phyloP scores from a whole-genome alignment of 495 filamentous ascomycete species.

The Trichoderma erinaceum region DNA sequence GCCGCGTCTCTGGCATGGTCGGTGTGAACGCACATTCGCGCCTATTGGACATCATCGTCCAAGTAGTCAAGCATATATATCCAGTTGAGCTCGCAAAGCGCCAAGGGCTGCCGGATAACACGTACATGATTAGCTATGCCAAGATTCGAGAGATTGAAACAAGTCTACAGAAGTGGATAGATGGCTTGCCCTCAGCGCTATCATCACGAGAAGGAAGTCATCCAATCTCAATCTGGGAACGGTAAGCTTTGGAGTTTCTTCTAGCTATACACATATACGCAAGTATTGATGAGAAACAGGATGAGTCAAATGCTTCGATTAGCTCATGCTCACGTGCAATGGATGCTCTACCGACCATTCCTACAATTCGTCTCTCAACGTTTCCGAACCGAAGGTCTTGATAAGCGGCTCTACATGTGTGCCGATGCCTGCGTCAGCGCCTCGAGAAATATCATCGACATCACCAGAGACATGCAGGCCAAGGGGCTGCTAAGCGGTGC shows the following conservation, averaged over 20 bases:
- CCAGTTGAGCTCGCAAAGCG: constrained; percentile 70
- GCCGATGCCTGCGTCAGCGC: constrained; percentile 85
- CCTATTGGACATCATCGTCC: constrained; percentile 69
- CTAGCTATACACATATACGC: too few relatives aligned
- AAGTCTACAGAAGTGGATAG: constrained; percentile 79
- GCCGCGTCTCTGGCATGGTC: constrained; percentile 64
- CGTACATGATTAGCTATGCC: constrained; percentile 80
- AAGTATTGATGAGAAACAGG: constrained; percentile 37
- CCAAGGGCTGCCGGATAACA: constrained; percentile 38
- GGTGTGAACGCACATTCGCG: constrained; percentile 80
- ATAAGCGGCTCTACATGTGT: constrained; percentile 82
- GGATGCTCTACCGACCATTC: constrained; percentile 93
- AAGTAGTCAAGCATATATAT: constrained; percentile 85
- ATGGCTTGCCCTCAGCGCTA: constrained; percentile 65
- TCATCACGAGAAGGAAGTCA: constrained; percentile 68
- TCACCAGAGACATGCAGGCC: constrained; percentile 81
- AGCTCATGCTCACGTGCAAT: constrained; percentile 82
- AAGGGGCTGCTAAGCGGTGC: constrained; percentile 75
- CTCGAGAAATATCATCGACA: constrained; percentile 89
- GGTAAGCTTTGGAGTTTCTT: constrained; percentile 47
- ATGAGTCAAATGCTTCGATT: constrained; percentile 82
- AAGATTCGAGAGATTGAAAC: constrained; percentile 84
- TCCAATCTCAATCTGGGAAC: constrained; percentile 58
- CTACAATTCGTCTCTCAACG: constrained; percentile 83
- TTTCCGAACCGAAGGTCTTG: constrained; percentile 57